These are phyloP conservation scores for Fusarium burgessii DNA, from an alignment of 2,329 filamentous ascomycete species.

Conservation along the genomic window DNA sequence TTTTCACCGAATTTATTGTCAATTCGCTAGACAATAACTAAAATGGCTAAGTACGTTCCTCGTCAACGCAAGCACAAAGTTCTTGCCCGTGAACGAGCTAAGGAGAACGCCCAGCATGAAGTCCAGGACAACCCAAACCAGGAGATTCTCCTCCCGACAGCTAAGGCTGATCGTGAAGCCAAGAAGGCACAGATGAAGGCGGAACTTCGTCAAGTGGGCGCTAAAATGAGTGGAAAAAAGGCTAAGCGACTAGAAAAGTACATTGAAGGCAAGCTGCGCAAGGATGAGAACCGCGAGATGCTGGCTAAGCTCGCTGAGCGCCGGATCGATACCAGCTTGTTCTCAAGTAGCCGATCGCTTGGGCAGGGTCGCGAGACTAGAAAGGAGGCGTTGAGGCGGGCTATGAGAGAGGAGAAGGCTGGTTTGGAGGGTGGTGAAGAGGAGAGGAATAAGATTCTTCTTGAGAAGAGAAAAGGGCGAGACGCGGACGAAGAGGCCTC, in stretches of 20 bases:
- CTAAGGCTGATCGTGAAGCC: conserved; percentile 65
- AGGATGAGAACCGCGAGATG: conserved; percentile 89
- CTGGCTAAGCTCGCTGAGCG: conserved; percentile 83
- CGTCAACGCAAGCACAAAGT: conserved; percentile 77
- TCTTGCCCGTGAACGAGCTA: conserved; percentile 70
- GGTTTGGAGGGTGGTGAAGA: conserved; percentile 68
- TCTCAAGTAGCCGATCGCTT: conserved; percentile 81
- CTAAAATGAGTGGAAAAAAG: conserved; percentile 73
- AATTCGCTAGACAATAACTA: conserved; percentile 14
- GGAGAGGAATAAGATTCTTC: conserved; percentile 67
- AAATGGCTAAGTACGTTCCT: conserved; percentile 70
- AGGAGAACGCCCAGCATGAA: conserved; percentile 57
- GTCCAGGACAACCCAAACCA: conserved; percentile 54
- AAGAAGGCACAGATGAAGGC: conserved; percentile 68
- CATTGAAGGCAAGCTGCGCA: conserved; percentile 90
- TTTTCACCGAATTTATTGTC: conserved; percentile 19
- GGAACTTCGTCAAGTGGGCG: conserved; percentile 63
- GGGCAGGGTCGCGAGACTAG: conserved; percentile 80
- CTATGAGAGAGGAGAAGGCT: conserved; percentile 72
- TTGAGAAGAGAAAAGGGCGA: conserved; percentile 54
- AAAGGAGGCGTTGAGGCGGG: conserved; percentile 73
- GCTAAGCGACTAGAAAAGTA: conserved; percentile 76
- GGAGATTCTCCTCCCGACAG: conserved; percentile 48
- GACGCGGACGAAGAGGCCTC: conserved; percentile 45
- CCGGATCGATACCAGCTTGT: conserved; percentile 84